Base-by-base conservation (phyloP, 148 eudicot species). In the Vaccinium macrocarpon region DNA sequence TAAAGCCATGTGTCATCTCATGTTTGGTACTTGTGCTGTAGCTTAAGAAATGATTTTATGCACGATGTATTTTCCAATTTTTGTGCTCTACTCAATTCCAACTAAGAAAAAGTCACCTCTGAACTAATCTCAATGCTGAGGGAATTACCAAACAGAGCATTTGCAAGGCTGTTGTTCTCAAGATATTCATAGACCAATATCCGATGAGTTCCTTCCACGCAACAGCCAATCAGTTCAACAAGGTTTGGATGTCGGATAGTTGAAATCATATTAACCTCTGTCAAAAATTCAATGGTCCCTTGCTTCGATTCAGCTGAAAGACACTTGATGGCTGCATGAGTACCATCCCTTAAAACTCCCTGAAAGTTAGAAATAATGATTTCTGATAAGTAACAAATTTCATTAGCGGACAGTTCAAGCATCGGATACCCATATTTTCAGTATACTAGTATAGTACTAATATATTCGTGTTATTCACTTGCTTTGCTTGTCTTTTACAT, bases 151-250 rank as follows among this genome's bases (percentile, higher is more conserved):
- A 88, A 88, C 84, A 91, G 72, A 76, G 88, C 87, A 75, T 61
- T 85, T 25, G 86, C 84, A 72, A 93, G 91, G 84, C 90, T 93
- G 82, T 85, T 87, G 78, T 88, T 88, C 86, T 89, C 90, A 35
- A 90, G 77, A 87, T 86, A 93, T 82, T 91, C 95, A 49, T 89
- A 91, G 48, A 91, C 88, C 80, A 88, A 57, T 27, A 93, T 86
- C 87, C 88, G 51, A 56, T 80, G 81, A 48, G 55, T 64, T 9
- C 82, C 88, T 42, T 91, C 91, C 16, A 88, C 84, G 84, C 97
- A 93, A 64, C 94, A 93, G 15, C 94, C 97, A 76, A 92, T 82
- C 53, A 91, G 85, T 76, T 87, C 87, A 82, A 91, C 91, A 29
- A 93, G 88, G 80, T 93, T 91, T 35, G 88, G 91, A 81, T 93